Evolutionary conservation across 2,329 filamentous ascomycete species (phyloP), one percentile per base, ranked within the genome.

Genomic region (Ramichloridium luteum): DNA sequence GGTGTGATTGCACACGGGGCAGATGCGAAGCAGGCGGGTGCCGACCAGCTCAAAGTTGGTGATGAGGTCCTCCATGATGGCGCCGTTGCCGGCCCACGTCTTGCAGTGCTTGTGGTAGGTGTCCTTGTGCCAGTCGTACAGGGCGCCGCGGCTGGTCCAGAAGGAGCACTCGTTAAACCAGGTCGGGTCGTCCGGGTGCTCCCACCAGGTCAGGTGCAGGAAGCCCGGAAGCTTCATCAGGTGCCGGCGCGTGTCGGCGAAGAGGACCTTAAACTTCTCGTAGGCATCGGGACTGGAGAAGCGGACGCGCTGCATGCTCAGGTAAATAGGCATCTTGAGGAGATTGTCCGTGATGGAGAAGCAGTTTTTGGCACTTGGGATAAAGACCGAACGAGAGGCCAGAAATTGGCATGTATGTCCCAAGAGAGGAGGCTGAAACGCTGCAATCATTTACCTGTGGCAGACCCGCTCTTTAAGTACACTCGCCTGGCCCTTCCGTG

Each of bases 61-160:
- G 22, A 35, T 35, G 13, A 35, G 5, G 25, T 35, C 32, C 20
- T 35, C 32, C 32, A 35, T 35, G 4, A 35, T 35, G 2, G 32
- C 32, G 3, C 32, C 27, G 9, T 35, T 35, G 14, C 27, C 17
- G 5, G 32, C 32, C 32, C 32, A 35, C 10, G 32, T 28, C 22
- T 35, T 35, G 4, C 32, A 35, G 16, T 35, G 32, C 14, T 35
- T 35, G 20, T 35, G 32, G n/a, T 35, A 35, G 8, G 32, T 35
- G 9, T 35, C 27, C 12, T 35, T 35, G 11, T 35, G 32, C 32
- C 32, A 35, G n/a, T 35, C 27, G 22, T 35, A 35, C 2, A 35
- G 23, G 12, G 32, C 32, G 4, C 32, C 32, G 5, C 32, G 17
- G 4, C 13, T 16, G 1, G 32, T 35, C 32, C 32, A 35, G 17